Evolutionary conservation across 495 filamentous ascomycete genomes (phyloP).

Genomic region (Cairneyella variabilis): DNA sequence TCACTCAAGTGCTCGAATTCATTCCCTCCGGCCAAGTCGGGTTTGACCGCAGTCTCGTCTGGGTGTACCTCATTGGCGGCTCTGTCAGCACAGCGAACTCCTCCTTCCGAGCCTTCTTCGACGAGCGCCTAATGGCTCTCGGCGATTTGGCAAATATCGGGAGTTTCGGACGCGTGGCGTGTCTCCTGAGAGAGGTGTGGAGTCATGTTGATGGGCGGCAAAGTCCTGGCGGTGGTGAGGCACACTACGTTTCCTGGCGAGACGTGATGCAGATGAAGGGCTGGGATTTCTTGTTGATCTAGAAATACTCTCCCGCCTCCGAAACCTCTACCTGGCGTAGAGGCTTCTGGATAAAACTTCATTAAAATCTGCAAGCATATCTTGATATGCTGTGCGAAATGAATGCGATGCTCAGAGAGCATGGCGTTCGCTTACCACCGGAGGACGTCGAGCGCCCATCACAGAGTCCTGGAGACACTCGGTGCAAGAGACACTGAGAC

Average conservation of each 20-base stretch:
- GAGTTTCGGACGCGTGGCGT: constrained; percentile 79
- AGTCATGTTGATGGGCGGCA: constrained; percentile 55
- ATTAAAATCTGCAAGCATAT: neutral
- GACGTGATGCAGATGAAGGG: constrained; percentile 89
- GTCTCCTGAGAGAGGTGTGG: constrained; percentile 82
- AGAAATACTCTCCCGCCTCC: constrained; percentile 10
- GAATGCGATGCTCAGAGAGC: no score
- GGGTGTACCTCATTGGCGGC: constrained; percentile 87
- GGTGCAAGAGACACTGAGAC: constrained; percentile 1
- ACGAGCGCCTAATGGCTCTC: constrained; percentile 63
- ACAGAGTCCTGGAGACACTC: neutral
- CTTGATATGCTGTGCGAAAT: no score
- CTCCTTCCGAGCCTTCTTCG: constrained; percentile 70
- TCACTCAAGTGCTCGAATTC: constrained; percentile 65
- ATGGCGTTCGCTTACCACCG: no score
- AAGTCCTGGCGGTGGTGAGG: constrained; percentile 39
- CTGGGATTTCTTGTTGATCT: constrained; percentile 89
- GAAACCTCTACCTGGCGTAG: constrained; percentile 7
- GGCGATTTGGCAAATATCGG: constrained; percentile 75
- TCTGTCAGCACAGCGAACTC: constrained; percentile 65
- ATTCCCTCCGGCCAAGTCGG: constrained; percentile 79
- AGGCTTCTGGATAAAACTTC: neutral
- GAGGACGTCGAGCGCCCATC: constrained; percentile 12
- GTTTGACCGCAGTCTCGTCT: constrained; percentile 86
- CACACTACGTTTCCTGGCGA: constrained; percentile 81